Evolutionary conservation across 2,329 filamentous ascomycete species (phyloP), one percentile per base, ranked within the genome.

Genomic region (Conoideocrella luteorostrata): DNA sequence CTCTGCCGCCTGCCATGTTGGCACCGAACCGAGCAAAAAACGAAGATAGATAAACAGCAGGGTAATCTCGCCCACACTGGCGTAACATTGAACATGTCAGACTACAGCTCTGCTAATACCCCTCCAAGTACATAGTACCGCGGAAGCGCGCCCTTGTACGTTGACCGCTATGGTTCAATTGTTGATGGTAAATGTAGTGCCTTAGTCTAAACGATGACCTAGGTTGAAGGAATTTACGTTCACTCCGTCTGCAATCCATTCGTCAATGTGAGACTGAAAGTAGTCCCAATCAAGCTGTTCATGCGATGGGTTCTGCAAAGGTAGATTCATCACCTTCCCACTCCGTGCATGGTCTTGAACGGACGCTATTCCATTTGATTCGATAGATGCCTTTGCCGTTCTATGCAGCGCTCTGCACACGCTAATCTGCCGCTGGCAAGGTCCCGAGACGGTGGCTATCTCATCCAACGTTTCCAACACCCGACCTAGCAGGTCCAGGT

Each of bases 401-500:
- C 41, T 22, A 32, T 29, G 13, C 13, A 38, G 18, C n/a, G 41
- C 32, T 18, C 21, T 26, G 32, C 22, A 43, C 3, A 43, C 32
- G 4, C 28, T 23, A 12, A 36, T 29, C 13, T 43, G 41, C 13
- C 30, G 23, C 4, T 17, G 23, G 26, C 41, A 43, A 5, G 20
- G 17, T 4, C 37, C n/a, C 2, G 20, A 12, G 4, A 26, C 35
- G 15, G 32, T 28, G 7, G 23, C 41, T 3, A 43, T 37, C 5
- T 26, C 18, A 23, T 43, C 41, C 9, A 38, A 21, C 10, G 33
- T 36, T 10, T 13, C 41, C 12, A 38, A 10, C 10, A 43, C 41
- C 20, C 28, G 26, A 6, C 26, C 28, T n/a, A 43, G 32, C 20
- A 37, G 40, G 7, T 35, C 23, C 1, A 53, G 35, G 12, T 52